Evolutionary conservation across 2,329 filamentous ascomycete species (phyloP).

Genomic region (Fusarium compactum): DNA sequence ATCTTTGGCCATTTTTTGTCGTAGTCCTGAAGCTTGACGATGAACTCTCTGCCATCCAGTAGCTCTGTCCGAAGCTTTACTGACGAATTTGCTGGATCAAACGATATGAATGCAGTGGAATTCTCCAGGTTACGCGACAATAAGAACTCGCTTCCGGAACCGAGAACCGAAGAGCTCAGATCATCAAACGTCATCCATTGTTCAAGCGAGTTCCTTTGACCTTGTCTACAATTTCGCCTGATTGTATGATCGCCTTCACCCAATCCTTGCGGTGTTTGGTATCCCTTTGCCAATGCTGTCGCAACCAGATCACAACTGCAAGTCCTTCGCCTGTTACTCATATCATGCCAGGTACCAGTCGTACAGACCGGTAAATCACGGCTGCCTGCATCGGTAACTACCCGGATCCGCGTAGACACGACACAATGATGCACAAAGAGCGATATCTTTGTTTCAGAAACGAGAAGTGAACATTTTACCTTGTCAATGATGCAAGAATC

Average conservation of each 20-base stretch:
- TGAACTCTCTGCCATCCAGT: background rate
- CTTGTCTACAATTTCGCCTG: background rate
- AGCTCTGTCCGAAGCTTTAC: background rate
- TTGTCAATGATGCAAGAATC: constrained; percentile 25
- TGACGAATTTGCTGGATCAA: background rate
- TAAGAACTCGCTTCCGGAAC: background rate
- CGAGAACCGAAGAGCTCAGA: background rate
- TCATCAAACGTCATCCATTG: background rate
- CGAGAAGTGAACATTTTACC: background rate
- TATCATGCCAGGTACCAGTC: constrained; percentile 1
- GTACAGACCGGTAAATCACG: constrained; percentile 18
- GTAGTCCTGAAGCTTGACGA: background rate
- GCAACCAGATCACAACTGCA: background rate
- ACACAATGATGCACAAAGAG: constrained; percentile 5
- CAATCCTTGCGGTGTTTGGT: background rate
- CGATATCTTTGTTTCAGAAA: background rate
- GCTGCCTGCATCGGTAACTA: constrained; percentile 26
- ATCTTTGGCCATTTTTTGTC: background rate
- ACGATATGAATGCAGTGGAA: background rate
- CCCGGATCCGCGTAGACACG: constrained; percentile 16
- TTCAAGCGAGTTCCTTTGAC: background rate
- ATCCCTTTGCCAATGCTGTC: background rate
- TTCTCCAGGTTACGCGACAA: background rate
- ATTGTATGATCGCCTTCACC: background rate
- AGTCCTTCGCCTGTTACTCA: background rate